A percentile compares a stretch with the other conserved stretches of the same genome.
Conservation (phyloP, 352 stramenopile species). For the Aphanomyces astaci region DNA sequence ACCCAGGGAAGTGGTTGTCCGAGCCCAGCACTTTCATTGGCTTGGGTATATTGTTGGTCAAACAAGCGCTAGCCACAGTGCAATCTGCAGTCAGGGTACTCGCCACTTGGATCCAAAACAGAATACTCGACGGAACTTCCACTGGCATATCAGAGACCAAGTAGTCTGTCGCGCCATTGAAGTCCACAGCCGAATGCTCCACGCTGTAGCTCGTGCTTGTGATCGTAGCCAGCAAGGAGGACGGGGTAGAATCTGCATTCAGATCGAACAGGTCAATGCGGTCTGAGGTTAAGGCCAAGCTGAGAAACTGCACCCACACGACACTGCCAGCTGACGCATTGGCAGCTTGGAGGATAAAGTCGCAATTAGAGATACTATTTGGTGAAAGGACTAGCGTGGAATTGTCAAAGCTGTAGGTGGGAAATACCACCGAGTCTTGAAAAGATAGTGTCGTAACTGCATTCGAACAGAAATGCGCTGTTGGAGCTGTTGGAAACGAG, state of each 20-base stretch:
- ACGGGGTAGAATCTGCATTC: not conserved
- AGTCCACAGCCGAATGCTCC: too few relatives aligned
- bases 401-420: not conserved
- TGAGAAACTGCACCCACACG: conserved; percentile 13
- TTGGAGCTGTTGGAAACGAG: not conserved
- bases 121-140: too few relatives aligned
- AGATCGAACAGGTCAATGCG: conserved; percentile 16
- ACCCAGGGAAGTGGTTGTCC: not conserved
- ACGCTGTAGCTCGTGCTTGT: not conserved
- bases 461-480: not conserved
- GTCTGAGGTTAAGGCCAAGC: not conserved
- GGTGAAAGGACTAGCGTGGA: too few relatives aligned
- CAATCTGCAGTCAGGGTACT: conserved; percentile 2
- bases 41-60: conserved; percentile 1
- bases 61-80: not conserved
- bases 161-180: too few relatives aligned
- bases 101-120: conserved; percentile 11
- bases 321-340: not conserved
- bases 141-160: too few relatives aligned
- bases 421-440: not conserved
- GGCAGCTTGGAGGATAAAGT: not conserved
- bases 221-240: conserved; percentile 3
- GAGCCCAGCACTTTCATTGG: conserved; percentile 14
- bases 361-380: not conserved
- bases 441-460: not conserved